Conservation (phyloP, 2,329 filamentous ascomycete genomes). For the Parastagonospora avenae region DNA sequence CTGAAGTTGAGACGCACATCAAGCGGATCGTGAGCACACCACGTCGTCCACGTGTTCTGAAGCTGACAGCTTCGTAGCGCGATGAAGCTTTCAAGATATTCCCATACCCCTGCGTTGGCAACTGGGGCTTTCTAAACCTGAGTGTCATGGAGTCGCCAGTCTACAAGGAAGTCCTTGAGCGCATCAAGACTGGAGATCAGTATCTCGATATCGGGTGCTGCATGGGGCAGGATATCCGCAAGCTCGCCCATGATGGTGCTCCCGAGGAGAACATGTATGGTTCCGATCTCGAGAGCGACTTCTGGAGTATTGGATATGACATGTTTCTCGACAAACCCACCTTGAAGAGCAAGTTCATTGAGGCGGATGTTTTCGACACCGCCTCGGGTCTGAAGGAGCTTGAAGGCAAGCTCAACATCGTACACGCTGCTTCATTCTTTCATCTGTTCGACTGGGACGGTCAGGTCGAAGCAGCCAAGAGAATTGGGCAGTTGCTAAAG, state of each 20-base stretch:
- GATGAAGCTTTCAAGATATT: constrained; percentile 18
- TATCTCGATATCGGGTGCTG: constrained; percentile 52
- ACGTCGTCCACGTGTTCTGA: neutral
- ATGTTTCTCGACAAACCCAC: constrained; percentile 44
- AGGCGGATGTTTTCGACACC: constrained; percentile 54
- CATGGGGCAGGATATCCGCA: constrained; percentile 54
- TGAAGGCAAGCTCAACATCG: constrained; percentile 48
- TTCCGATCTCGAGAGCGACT: constrained; percentile 48
- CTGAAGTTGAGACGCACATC: constrained; percentile 45
- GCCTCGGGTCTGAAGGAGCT: constrained; percentile 41
- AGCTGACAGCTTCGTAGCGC: neutral
- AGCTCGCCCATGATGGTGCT: constrained; percentile 50
- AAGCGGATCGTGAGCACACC: constrained; percentile 33
- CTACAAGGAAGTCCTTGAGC: constrained; percentile 42
- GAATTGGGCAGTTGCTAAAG: constrained; percentile 40
- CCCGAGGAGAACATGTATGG: constrained; percentile 49
- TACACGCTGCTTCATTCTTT: constrained; percentile 51
- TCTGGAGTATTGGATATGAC: constrained; percentile 60
- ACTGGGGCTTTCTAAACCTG: constrained; percentile 44
- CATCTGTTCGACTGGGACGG: constrained; percentile 51
- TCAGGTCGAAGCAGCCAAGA: constrained; percentile 46
- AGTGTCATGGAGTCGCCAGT: constrained; percentile 27
- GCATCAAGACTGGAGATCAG: constrained; percentile 41
- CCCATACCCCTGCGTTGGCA: constrained; percentile 46
- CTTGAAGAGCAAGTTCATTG: constrained; percentile 57